phyloP scores from a whole-genome alignment of 2,329 filamentous ascomycete genomes.

The Neofusicoccum cordaticola region DNA sequence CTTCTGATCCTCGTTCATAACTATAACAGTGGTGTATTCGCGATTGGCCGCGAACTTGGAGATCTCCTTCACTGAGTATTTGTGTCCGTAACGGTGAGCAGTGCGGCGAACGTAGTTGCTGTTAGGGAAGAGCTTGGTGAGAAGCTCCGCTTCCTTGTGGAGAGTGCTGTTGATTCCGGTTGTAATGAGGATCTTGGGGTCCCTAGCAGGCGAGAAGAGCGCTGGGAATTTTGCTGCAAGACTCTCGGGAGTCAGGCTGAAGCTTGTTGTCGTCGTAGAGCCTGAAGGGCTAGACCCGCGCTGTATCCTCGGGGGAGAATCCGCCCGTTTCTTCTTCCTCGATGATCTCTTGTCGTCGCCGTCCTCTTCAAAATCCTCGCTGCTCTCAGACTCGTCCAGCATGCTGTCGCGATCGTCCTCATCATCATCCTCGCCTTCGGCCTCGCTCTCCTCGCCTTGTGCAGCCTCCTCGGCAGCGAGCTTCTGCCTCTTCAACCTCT shows the following conservation, averaged over 20 bases:
- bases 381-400: constrained; percentile 60
- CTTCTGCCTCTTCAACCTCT: constrained; percentile 19
- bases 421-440: constrained; percentile 53
- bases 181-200: constrained; percentile 86
- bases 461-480: constrained; percentile 17
- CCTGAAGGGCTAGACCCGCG: constrained; percentile 55
- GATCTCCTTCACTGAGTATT: constrained; percentile 91
- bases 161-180: constrained; percentile 86
- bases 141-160: constrained; percentile 74
- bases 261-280: constrained; percentile 56
- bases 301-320: constrained; percentile 35
- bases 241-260: constrained; percentile 59
- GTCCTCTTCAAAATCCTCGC: constrained; percentile 24
- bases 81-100: constrained; percentile 78
- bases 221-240: constrained; percentile 60
- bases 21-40: constrained; percentile 77
- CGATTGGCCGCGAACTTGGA: constrained; percentile 78
- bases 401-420: constrained; percentile 71
- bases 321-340: constrained; percentile 21
- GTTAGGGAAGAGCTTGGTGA: constrained; percentile 80
- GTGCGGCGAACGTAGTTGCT: constrained; percentile 79
- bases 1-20: constrained; percentile 89
- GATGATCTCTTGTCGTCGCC: constrained; percentile 27
- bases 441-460: constrained; percentile 42
- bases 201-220: constrained; percentile 55